Evolutionary conservation across 2,329 filamentous ascomycete species (phyloP).

Genomic region (Colletotrichum orchidophilum): DNA sequence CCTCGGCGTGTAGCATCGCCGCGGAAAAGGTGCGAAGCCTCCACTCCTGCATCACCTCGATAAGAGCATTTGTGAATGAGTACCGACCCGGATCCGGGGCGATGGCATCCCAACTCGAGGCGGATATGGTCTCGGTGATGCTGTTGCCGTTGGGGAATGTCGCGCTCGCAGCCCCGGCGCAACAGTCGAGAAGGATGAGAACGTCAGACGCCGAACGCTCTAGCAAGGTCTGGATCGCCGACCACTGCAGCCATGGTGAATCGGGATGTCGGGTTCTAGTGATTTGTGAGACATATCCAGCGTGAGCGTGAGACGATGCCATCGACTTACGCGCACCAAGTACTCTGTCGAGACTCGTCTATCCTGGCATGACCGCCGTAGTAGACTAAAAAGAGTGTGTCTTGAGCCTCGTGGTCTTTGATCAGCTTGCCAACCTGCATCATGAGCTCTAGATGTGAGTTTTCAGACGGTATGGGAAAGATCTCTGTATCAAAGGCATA

Average conservation of each 20-base stretch:
- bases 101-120: slow-evolving; percentile 70
- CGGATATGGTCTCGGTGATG: slow-evolving; percentile 70
- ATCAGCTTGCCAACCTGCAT: slow-evolving; percentile 65
- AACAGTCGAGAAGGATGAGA: slow-evolving; percentile 67
- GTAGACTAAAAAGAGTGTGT: slow-evolving; percentile 67
- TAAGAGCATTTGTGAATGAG: slow-evolving; percentile 67
- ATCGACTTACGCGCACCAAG: slow-evolving; percentile 65
- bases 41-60: slow-evolving; percentile 69
- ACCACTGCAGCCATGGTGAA: slow-evolving; percentile 69
- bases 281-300: neutral
- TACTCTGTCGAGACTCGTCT: slow-evolving; percentile 67
- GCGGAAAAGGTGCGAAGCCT: slow-evolving; percentile 63
- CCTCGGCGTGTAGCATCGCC: slow-evolving; percentile 69
- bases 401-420: slow-evolving; percentile 63
- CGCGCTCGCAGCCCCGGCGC: slow-evolving; percentile 67
- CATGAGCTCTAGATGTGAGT: slow-evolving; percentile 67
- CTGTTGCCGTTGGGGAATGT: slow-evolving; percentile 67
- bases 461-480: slow-evolving; percentile 67
- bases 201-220: slow-evolving; percentile 67
- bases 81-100: slow-evolving; percentile 68
- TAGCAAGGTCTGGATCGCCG: slow-evolving; percentile 67
- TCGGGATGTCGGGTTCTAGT: slow-evolving; percentile 57
- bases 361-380: slow-evolving; percentile 69
- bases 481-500: slow-evolving; percentile 67
- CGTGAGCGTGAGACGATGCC: neutral